These are phyloP conservation scores for Cucurbita maxima DNA, from an alignment of 306 rosid species.

Conservation along the genomic window DNA sequence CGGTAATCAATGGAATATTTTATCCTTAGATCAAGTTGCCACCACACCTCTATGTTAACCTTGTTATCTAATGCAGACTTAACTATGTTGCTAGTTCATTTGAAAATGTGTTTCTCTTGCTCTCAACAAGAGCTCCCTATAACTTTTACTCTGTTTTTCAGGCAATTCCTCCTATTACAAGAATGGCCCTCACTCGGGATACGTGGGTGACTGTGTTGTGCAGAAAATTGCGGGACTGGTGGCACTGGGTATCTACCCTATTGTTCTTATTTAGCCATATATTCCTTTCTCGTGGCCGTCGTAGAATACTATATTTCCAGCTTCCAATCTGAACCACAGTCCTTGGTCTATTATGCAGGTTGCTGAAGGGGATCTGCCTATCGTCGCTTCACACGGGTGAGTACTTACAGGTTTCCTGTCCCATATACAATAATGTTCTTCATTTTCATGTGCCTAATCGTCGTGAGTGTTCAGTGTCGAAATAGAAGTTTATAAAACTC, in stretches of 20 bases:
- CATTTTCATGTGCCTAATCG: constrained; percentile 20
- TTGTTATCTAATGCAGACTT: background rate
- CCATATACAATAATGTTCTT: constrained; percentile 9
- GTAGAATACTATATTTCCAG: constrained; percentile 6
- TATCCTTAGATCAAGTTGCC: background rate
- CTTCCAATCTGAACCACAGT: background rate
- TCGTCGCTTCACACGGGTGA: constrained; percentile 97
- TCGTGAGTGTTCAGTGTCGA: constrained; percentile 51
- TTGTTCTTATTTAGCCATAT: constrained; percentile 14
- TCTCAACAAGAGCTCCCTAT: background rate
- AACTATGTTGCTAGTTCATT: background rate
- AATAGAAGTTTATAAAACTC: constrained; percentile 64
- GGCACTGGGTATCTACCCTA: constrained; percentile 83
- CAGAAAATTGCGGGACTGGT: constrained; percentile 98
- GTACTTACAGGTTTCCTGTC: constrained; percentile 13
- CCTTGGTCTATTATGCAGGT: constrained; percentile 42
- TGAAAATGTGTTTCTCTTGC: background rate
- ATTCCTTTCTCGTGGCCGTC: constrained; percentile 3
- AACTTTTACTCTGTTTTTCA: constrained; percentile 21
- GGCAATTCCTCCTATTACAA: constrained; percentile 95
- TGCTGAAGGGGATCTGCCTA: constrained; percentile 89
- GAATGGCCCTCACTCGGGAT: constrained; percentile 96
- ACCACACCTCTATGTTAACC: background rate
- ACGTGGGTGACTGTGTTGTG: constrained; percentile 95
- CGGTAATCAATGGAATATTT: background rate